Conservation (phyloP, 441 rosid species). For the Omphalea diandra region DNA sequence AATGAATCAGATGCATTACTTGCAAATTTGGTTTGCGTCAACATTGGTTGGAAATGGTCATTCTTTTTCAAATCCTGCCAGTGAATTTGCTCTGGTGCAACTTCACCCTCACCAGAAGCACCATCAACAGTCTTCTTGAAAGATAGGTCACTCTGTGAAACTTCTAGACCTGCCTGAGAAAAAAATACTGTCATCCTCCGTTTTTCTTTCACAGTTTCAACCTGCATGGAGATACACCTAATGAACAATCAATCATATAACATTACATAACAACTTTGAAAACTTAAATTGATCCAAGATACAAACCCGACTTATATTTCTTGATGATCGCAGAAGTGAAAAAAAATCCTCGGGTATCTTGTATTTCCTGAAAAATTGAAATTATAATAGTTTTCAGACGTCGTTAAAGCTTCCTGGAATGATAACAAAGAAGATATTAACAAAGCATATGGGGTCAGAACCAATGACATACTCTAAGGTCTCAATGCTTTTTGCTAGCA, state of each 20-base stretch:
- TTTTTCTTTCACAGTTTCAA: conserved; percentile 55
- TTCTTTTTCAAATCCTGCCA: conserved; percentile 15
- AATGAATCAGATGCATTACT: conserved; percentile 21
- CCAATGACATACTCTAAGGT: conserved; percentile 49
- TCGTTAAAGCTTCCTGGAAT: not conserved
- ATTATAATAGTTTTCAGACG: conserved; percentile 11
- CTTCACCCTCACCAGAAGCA: conserved; percentile 25
- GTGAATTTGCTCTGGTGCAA: conserved; percentile 13
- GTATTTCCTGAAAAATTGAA: conserved; percentile 51
- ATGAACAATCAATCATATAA: conserved; percentile 16
- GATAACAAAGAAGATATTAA: conserved; percentile 5
- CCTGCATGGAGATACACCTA: conserved; percentile 33
- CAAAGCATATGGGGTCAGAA: not conserved
- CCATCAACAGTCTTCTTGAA: conserved; percentile 21
- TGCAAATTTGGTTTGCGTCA: conserved; percentile 27
- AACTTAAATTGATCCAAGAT: conserved; percentile 6
- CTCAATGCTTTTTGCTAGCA: conserved; percentile 48
- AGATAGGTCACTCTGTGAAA: conserved; percentile 30
- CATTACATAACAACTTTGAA: not conserved
- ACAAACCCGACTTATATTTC: conserved; percentile 60
- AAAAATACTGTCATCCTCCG: conserved; percentile 55
- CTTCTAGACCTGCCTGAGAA: conserved; percentile 55
- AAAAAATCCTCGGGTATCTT: conserved; percentile 60
- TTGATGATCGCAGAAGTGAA: conserved; percentile 63
- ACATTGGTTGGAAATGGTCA: conserved; percentile 22